A percentile compares a stretch with the other conserved stretches of the same genome.
Evolutionary conservation across 192 early-diverging fungal species (phyloP).

Genomic region (Coemansia sp.): DNA sequence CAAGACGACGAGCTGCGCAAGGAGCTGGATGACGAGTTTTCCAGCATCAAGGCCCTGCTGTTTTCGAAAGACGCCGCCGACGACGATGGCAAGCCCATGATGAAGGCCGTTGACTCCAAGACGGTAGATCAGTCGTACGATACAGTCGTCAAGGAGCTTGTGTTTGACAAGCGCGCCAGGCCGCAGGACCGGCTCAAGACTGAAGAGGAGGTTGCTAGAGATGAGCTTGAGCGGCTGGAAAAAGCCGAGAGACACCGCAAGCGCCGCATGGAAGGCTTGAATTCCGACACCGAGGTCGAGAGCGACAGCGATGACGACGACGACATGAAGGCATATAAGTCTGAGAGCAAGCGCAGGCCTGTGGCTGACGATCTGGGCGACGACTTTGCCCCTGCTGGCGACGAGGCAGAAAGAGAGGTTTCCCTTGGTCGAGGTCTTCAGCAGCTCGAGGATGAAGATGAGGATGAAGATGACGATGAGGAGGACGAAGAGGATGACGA

Average conservation of each 20-base stretch:
- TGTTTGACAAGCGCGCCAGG: slow-evolving; percentile 78
- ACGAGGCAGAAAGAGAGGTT: slow-evolving; percentile 33
- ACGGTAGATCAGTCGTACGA: slow-evolving; percentile 79
- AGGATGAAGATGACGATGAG: slow-evolving; percentile 31
- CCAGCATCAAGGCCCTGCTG: slow-evolving; percentile 76
- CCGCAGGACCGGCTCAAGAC: slow-evolving; percentile 93
- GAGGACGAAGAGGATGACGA: slow-evolving; percentile 31
- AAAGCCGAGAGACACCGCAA: slow-evolving; percentile 78
- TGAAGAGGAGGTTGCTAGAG: slow-evolving; percentile 87
- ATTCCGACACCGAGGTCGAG: slow-evolving; percentile 56
- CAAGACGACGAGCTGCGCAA: slow-evolving; percentile 78
- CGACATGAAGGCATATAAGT: slow-evolving; percentile 55
- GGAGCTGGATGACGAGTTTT: slow-evolving; percentile 89
- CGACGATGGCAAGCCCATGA: slow-evolving; percentile 28
- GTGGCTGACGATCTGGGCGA: slow-evolving; percentile 73
- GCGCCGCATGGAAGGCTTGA: slow-evolving; percentile 82
- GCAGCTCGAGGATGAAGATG: slow-evolving; percentile 23
- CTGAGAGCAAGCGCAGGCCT: slow-evolving; percentile 50
- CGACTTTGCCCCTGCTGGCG: slow-evolving; percentile 60
- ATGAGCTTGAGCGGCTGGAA: slow-evolving; percentile 84
- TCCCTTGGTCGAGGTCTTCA: slow-evolving; percentile 42
- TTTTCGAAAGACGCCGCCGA: slow-evolving; percentile 40
- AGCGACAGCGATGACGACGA: slow-evolving; percentile 62
- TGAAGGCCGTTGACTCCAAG: slow-evolving; percentile 17
- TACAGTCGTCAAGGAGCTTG: slow-evolving; percentile 76